A percentile compares a stretch with the other conserved stretches of the same genome.
Evolutionary conservation across 2,329 filamentous ascomycete species (phyloP).

Genomic region (Pseudogymnoascus destructans): DNA sequence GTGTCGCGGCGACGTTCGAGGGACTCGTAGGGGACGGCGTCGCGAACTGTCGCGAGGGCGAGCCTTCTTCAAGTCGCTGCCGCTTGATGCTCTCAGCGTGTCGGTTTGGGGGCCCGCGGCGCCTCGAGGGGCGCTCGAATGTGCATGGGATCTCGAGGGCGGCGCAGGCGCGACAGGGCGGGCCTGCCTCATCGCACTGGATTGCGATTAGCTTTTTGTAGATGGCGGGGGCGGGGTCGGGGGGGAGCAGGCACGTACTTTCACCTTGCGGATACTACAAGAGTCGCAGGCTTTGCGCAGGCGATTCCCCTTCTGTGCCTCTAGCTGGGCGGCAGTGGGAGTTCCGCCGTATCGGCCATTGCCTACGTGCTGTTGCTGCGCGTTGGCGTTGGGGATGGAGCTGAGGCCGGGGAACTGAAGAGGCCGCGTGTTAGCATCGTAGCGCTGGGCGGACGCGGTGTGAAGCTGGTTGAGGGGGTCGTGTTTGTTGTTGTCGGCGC

Average conservation of each 20-base stretch:
- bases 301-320: constrained; percentile 25
- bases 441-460: constrained; percentile 1
- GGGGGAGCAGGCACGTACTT: constrained; percentile 27
- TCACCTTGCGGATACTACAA: constrained; percentile 40
- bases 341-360: constrained; percentile 14
- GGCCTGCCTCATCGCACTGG: constrained; percentile 53
- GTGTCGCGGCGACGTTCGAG: constrained; percentile 22
- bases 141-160: constrained; percentile 55
- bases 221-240: background rate
- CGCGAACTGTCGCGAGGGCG: background rate
- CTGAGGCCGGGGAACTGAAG: constrained; percentile 5
- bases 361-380: constrained; percentile 2
- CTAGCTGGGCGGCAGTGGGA: constrained; percentile 12
- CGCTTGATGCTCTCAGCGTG: constrained; percentile 56
- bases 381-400: constrained; percentile 6
- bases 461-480: background rate
- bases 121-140: constrained; percentile 48
- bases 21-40: constrained; percentile 20
- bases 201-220: constrained; percentile 11
- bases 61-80: constrained; percentile 32
- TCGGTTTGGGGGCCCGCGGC: constrained; percentile 51
- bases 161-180: constrained; percentile 51
- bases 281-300: constrained; percentile 39
- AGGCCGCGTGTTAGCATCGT: constrained; percentile 10
- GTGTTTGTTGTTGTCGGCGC: background rate